Percentiles rank a stretch among this genome's conserved stretches.
Evolutionary conservation across 352 stramenopile species (phyloP).

Genomic region (Phytophthora constricta): DNA sequence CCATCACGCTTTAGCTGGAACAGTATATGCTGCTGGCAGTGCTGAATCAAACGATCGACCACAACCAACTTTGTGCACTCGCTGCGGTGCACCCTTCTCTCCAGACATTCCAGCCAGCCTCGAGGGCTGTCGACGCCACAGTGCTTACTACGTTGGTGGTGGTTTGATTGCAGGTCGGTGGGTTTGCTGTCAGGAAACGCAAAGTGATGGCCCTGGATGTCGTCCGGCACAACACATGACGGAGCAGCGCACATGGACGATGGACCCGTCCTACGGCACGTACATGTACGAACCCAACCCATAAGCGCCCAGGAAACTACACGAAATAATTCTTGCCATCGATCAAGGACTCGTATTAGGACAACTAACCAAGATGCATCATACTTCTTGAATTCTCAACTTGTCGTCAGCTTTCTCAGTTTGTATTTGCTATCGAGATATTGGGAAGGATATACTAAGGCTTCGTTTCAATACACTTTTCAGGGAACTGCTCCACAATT

Average conservation of each 20-base stretch:
- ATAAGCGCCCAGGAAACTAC: too few relatives aligned
- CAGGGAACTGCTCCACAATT: too few relatives aligned
- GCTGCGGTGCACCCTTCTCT: conserved; percentile 44
- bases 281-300: conserved; percentile 40
- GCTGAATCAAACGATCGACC: neutral
- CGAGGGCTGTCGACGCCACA: conserved; percentile 48
- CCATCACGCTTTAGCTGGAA: conserved; percentile 20
- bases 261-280: conserved; percentile 47
- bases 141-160: conserved; percentile 57
- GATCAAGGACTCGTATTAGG: too few relatives aligned
- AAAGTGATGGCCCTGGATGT: conserved; percentile 42
- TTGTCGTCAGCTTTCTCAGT: too few relatives aligned
- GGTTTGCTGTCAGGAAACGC: conserved; percentile 58
- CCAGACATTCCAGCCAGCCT: conserved; percentile 31
- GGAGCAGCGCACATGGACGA: conserved; percentile 35
- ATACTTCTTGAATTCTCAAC: too few relatives aligned
- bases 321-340: too few relatives aligned
- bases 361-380: too few relatives aligned
- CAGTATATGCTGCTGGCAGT: neutral
- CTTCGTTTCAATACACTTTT: too few relatives aligned
- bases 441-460: too few relatives aligned
- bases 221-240: conserved; percentile 41
- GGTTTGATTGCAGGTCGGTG: conserved; percentile 51
- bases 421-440: too few relatives aligned
- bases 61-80: conserved; percentile 36